Conservation (phyloP, 1,284 basidiomycete species). For the Crucibulum cyathiforme region DNA sequence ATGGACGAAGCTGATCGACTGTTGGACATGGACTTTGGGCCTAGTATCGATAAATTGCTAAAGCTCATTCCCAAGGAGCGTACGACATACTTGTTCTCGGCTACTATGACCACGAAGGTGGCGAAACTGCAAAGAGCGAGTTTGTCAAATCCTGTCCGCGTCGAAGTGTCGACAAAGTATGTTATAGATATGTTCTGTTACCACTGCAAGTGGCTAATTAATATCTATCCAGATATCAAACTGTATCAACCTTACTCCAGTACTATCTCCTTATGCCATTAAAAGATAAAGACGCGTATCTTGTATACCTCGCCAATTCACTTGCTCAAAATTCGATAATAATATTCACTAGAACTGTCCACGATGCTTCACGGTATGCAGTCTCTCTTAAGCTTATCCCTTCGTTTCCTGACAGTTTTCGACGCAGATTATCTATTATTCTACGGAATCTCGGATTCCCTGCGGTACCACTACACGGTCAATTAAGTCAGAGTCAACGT, state of each 20-base stretch:
- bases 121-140: slow-evolving; percentile 97
- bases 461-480: slow-evolving; percentile 95
- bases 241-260: slow-evolving; percentile 94
- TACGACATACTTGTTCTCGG: slow-evolving; percentile 96
- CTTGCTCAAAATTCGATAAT: slow-evolving; percentile 94
- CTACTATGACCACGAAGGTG: slow-evolving; percentile 99
- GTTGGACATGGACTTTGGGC: slow-evolving; percentile 97
- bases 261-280: slow-evolving; percentile 96
- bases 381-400: neutral
- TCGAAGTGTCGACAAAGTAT: slow-evolving; percentile 94
- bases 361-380: slow-evolving; percentile 84
- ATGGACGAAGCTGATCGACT: slow-evolving; percentile 98
- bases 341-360: slow-evolving; percentile 95
- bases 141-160: slow-evolving; percentile 91
- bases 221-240: slow-evolving; percentile 79
- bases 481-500: slow-evolving; percentile 92
- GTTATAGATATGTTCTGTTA: slow-evolving; percentile 28
- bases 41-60: slow-evolving; percentile 96
- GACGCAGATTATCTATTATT: slow-evolving; percentile 81
- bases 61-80: slow-evolving; percentile 95
- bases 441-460: slow-evolving; percentile 92
- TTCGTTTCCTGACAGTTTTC: neutral
- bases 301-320: slow-evolving; percentile 90
- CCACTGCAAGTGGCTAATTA: neutral
- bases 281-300: slow-evolving; percentile 90